phyloP scores from a whole-genome alignment of 805 yeast species.

The Starmerella riodocensis region DNA sequence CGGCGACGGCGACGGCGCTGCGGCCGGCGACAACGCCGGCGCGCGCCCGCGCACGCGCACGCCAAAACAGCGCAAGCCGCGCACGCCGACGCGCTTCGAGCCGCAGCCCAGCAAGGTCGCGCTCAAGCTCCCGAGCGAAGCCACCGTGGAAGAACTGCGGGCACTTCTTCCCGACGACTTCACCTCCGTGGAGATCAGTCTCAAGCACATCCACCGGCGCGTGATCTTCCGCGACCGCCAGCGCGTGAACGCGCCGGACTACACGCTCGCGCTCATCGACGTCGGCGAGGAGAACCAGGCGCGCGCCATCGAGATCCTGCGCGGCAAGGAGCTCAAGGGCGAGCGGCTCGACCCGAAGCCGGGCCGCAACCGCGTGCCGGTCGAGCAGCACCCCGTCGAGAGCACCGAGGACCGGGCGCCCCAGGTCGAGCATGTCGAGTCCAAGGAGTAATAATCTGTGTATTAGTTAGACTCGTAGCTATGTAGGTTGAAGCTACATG shows the following conservation, averaged over 20 bases:
- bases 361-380: neutral
- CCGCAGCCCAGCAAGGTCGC: constrained; percentile 10
- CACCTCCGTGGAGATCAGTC: constrained; percentile 7
- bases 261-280: constrained; percentile 41
- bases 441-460: constrained; percentile 1
- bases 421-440: constrained; percentile 10
- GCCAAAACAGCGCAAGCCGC: neutral
- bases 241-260: constrained; percentile 14
- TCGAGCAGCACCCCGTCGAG: neutral
- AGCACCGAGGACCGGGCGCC: constrained; percentile 2
- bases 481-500: too few relatives aligned
- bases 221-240: neutral
- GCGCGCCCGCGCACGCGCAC: neutral
- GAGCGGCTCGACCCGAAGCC: constrained; percentile 2
- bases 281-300: constrained; percentile 49
- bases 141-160: constrained; percentile 10
- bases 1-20: neutral
- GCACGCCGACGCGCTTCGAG: constrained; percentile 7
- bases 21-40: neutral
- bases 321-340: constrained; percentile 51
- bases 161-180: constrained; percentile 14
- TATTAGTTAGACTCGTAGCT: too few relatives aligned
- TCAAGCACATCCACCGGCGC: constrained; percentile 5
- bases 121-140: constrained; percentile 9
- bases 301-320: constrained; percentile 56